Evolutionary conservation across 129 eudicot genomes (phyloP).

Genomic region (Helichrysum umbraculigerum): DNA sequence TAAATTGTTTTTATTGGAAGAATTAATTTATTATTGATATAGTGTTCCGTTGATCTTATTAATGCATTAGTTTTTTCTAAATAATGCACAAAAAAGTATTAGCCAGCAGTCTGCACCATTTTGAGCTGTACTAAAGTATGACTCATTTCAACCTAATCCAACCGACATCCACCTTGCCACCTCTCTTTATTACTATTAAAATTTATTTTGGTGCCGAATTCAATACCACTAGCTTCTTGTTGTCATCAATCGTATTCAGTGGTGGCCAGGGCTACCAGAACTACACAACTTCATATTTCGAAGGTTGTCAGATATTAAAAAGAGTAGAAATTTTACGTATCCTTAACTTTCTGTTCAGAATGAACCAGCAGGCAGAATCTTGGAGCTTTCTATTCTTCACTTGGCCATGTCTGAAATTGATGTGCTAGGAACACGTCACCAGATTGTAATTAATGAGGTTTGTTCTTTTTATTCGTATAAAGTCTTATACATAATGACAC

Average conservation of each 20-base stretch:
- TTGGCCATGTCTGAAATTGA: slow-evolving; percentile 90
- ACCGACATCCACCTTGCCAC: background rate
- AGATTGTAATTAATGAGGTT: slow-evolving; percentile 94
- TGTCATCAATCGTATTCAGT: background rate
- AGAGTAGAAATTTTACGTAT: background rate
- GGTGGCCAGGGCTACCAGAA: background rate
- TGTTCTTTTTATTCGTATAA: slow-evolving; percentile 12
- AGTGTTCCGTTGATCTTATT: background rate
- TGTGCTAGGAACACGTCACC: slow-evolving; percentile 80
- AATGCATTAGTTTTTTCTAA: background rate
- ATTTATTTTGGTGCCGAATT: background rate
- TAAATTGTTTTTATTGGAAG: background rate
- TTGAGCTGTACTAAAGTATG: no score
- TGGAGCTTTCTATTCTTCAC: slow-evolving; percentile 90
- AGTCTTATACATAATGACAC: background rate
- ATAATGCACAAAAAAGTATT: background rate
- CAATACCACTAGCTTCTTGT: background rate
- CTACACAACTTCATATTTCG: background rate
- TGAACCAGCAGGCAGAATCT: slow-evolving; percentile 80
- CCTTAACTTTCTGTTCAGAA: slow-evolving; percentile 38
- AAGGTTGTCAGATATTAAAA: background rate
- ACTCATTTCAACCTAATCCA: no score
- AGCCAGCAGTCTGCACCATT: background rate
- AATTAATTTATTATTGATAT: background rate
- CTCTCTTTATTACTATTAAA: background rate